phyloP scores from a whole-genome alignment of 768 basidiomycete species.

The Lactifluus subvellereus region DNA sequence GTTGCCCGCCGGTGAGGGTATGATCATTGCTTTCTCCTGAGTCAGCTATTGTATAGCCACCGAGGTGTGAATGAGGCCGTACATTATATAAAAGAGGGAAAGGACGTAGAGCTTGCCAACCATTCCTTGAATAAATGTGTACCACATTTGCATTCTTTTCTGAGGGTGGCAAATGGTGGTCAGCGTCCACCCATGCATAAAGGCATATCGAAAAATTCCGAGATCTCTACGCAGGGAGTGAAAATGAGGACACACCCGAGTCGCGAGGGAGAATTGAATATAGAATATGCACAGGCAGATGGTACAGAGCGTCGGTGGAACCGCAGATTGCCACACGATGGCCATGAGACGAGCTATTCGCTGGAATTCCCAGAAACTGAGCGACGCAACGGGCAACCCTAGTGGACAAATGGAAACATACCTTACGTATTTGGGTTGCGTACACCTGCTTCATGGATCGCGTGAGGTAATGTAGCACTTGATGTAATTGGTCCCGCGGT shows the following conservation, averaged over 20 bases:
- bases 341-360: constrained; percentile 1
- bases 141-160: constrained; percentile 7
- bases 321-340: constrained; percentile 11
- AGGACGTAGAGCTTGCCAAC: constrained; percentile 18
- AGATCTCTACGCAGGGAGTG: not conserved
- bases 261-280: not conserved
- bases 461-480: constrained; percentile 6
- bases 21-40: not conserved
- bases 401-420: not conserved
- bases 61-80: not conserved
- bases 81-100: constrained; percentile 15
- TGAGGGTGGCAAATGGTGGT: not conserved
- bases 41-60: not conserved
- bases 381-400: not conserved
- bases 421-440: not conserved
- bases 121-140: not conserved
- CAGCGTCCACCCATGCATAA: not conserved
- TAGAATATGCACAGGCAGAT: not conserved
- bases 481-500: not conserved
- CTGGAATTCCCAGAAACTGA: not conserved
- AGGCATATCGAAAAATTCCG: not conserved
- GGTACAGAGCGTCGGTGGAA: constrained; percentile 13
- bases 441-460: constrained; percentile 12
- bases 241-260: not conserved
- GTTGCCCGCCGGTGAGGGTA: not conserved